Evolutionary conservation across 345 rosid genomes (phyloP).

Genomic region (Odontarrhena argentea): DNA sequence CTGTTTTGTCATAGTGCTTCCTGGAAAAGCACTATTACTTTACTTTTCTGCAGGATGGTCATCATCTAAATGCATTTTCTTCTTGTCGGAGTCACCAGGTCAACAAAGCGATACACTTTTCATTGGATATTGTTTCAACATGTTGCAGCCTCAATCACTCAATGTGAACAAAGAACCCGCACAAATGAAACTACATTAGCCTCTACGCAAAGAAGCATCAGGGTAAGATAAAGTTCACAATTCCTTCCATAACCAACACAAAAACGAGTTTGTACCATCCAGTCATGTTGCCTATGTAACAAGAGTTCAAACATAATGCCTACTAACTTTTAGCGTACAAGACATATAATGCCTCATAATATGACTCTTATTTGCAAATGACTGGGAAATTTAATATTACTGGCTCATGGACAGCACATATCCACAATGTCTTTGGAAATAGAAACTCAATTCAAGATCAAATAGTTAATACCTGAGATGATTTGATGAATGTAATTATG

Average conservation of each 20-base stretch:
- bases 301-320: slow-evolving; percentile 8
- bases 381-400: neutral
- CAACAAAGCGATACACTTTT: slow-evolving; percentile 27
- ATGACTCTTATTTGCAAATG: slow-evolving; percentile 1
- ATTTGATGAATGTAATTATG: slow-evolving; percentile 20
- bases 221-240: slow-evolving; percentile 12
- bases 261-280: slow-evolving; percentile 21
- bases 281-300: slow-evolving; percentile 25
- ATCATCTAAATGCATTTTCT: slow-evolving; percentile 31
- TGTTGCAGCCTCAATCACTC: slow-evolving; percentile 24
- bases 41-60: slow-evolving; percentile 32
- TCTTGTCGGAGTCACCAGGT: slow-evolving; percentile 39
- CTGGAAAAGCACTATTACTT: slow-evolving; percentile 31
- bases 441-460: slow-evolving; percentile 23
- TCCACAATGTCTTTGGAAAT: slow-evolving; percentile 2
- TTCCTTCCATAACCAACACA: slow-evolving; percentile 13
- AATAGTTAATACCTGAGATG: slow-evolving; percentile 33
- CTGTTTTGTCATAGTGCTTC: slow-evolving; percentile 39
- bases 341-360: neutral
- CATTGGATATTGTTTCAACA: slow-evolving; percentile 12
- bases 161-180: slow-evolving; percentile 8
- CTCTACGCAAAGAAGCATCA: slow-evolving; percentile 10
- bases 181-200: neutral
- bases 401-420: slow-evolving; percentile 8
- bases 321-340: neutral